Conservation (phyloP, 352 stramenopile species). For the Phytophthora kernoviae region DNA sequence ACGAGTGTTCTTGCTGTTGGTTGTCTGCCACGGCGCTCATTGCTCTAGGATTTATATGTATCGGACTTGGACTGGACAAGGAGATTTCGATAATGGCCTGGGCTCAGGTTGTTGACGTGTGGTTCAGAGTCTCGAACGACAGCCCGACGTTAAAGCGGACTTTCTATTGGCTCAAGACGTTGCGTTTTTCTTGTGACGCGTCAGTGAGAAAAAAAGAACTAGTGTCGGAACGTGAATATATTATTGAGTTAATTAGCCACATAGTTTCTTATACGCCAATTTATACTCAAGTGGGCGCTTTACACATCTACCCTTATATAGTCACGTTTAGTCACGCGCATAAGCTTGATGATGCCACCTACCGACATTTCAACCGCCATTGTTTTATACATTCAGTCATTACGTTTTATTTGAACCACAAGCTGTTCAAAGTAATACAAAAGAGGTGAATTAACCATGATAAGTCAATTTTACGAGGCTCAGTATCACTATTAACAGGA, state of each 20-base stretch:
- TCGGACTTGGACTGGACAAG: constrained; percentile 15
- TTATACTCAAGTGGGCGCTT: too few species aligned
- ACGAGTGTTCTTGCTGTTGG: constrained; percentile 26
- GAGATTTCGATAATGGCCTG: constrained; percentile 14
- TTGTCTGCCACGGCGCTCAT: constrained; percentile 26
- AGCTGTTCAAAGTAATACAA: too few species aligned
- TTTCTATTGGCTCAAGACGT: constrained; percentile 8
- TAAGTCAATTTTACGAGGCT: too few species aligned
- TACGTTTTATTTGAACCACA: too few species aligned
- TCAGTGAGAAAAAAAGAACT: neutral
- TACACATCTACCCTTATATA: too few species aligned
- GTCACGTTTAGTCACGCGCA: too few species aligned
- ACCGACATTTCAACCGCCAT: too few species aligned
- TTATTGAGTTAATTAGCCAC: neutral
- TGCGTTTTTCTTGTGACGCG: constrained; percentile 30
- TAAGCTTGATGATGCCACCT: too few species aligned
- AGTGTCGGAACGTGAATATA: neutral
- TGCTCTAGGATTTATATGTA: neutral
- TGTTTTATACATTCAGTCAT: too few species aligned
- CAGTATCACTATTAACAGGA: too few species aligned
- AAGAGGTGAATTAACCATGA: too few species aligned
- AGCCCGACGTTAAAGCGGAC: constrained; percentile 1
- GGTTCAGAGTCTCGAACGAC: constrained; percentile 16
- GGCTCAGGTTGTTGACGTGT: constrained; percentile 2
- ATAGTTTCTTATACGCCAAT: neutral